Base-by-base conservation (phyloP, 148 eudicot genomes). In the Talinum fruticosum region DNA sequence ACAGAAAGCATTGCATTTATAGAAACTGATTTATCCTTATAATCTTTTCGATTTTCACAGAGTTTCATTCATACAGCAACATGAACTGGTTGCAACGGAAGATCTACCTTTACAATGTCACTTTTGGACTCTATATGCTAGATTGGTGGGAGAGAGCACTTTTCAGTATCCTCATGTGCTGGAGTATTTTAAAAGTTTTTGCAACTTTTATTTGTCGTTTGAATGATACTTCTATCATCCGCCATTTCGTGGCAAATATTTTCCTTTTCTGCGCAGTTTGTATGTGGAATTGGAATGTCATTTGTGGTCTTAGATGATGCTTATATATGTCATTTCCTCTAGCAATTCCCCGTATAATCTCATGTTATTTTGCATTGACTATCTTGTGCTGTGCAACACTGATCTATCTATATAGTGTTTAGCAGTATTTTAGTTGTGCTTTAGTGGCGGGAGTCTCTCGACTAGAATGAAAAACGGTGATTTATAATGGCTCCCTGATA, bases 81-180 rank as follows among this genome's bases (percentile, higher is more conserved):
- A 88, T 88, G 97, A 93, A 93, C 76, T 93, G 96, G 96, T 38
- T 88, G 71, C 96, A 93, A 47, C 92, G 98, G 69, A 93, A 93
- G 83, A 88, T 93, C 69, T 93, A 87, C 75, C 92, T 91, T 14
- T 91, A 93, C 88, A 93, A 93, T 76, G 92, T 91, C 73, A 93
- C 96, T n/a, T 91, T 93, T 79, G 98, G 98, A 28, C 90, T 93
- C 69, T 91, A 89, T 86, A 91, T 91, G 98, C 72, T 93, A 26
- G 98, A 93, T 84, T 90, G 93, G 90, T 93, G 98, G 98, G 98
- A 93, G 86, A 90, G 98, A 62, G 88, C 66, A 75, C 92, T 93
- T 51, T 91, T 93, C 85, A 93, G 98, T 93, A 93, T 93, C 98
- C 98, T 93, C 76, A 54, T 78, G 45, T 62, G 47, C 37, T 37